Evolutionary conservation across 2,329 filamentous ascomycete species (phyloP), one percentile per base, ranked within the genome.

Genomic region (Phoma herbarum): DNA sequence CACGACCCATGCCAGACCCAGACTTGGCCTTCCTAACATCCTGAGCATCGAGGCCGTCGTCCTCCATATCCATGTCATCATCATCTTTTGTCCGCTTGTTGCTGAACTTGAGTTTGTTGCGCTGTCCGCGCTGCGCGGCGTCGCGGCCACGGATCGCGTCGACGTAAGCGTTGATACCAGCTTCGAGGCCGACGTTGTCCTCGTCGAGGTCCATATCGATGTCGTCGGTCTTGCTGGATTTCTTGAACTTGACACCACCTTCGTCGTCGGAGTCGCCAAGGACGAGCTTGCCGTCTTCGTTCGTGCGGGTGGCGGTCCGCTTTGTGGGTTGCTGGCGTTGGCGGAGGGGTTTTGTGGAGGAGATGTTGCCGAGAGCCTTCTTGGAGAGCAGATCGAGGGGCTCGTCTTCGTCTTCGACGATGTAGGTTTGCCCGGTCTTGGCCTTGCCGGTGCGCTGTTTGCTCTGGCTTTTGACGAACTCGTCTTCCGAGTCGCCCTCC

Each of bases 401-500:
- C 76, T 98, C 95, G 69, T 96, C 91, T 57, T 96, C 92, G 61
- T 96, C 91, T 80, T 98, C 94, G 60, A 97, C 86, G 68, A 99
- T 98, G 78, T 95, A 99, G 1, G 90, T 87, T 69, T 87, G 88
- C 70, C 76, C 81, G 42, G 78, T 79, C 60, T 78, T 82, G 76
- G 64, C 79, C 65, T 78, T 81, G 52, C 68, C 62, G 11, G 60
- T 45, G 12, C 64, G 64, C 48, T 75, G 68, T 37, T 68, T 67
- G 50, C 66, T 69, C 54, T 74, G 69, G 29, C 50, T 68, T 61
- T 70, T 75, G 61, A 76, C 65, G 31, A 76, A 76, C 33, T 76
- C 74, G 51, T 74, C 72, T 54, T 76, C 74, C 1, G 72, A 75
- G 41, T 74, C 71, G 28, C 62, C 72, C 57, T 87, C 85, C 58